Conservation (phyloP, 352 stramenopile species). For the Globisporangium emineosum region DNA sequence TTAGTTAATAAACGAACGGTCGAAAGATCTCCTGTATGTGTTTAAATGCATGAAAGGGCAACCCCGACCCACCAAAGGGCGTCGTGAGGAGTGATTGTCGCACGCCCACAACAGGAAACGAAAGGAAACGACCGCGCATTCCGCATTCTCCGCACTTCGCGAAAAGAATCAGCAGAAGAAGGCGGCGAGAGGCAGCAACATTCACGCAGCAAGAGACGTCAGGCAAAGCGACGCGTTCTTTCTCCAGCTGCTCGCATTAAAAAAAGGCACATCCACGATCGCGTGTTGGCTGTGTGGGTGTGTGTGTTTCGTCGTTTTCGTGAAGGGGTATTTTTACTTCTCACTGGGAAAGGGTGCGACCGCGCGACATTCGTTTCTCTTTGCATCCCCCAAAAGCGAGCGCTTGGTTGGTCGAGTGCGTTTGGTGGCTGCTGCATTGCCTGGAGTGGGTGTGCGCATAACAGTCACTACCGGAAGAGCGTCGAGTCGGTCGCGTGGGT, state of each 20-base stretch:
- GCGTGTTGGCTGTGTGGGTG: not conserved
- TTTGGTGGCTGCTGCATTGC: not conserved
- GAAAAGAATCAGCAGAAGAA: not conserved
- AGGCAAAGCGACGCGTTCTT: not conserved
- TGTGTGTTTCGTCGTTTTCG: constrained; percentile 6
- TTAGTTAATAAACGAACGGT: too few relatives aligned
- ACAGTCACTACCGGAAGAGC: not conserved
- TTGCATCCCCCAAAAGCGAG: not conserved
- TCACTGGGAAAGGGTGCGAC: constrained; percentile 4
- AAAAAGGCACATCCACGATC: not conserved
- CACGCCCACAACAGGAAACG: constrained; percentile 1
- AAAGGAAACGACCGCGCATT: constrained; percentile 6
- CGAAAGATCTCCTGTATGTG: not conserved
- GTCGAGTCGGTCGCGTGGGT: not conserved
- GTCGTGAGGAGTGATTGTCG: constrained; percentile 3
- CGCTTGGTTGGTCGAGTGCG: not conserved
- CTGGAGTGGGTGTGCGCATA: not conserved
- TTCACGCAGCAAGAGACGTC: too few relatives aligned
- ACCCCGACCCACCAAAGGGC: not conserved
- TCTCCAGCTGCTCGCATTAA: not conserved
- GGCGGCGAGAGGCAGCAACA: not conserved
- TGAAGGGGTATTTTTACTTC: constrained; percentile 3
- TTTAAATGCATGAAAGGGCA: not conserved
- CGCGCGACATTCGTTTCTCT: constrained; percentile 7
- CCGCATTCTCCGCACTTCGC: constrained; percentile 2